Conservation (phyloP, 2,329 filamentous ascomycete species). For the Colletotrichum liriopes region DNA sequence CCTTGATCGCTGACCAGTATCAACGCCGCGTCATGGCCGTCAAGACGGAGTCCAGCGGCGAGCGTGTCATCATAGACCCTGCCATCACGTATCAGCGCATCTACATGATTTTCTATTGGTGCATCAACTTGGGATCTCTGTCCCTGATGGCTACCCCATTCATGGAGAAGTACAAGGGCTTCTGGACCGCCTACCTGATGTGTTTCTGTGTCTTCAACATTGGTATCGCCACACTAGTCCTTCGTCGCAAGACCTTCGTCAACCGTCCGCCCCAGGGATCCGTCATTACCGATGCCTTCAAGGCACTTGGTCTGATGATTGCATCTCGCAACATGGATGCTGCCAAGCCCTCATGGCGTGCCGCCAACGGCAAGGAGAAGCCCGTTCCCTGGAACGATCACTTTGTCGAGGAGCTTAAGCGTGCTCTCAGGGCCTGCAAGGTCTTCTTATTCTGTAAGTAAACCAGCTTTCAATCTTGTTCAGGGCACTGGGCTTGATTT, state of each 20-base stretch:
- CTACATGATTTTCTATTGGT: conserved; percentile 81
- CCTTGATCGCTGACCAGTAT: conserved; percentile 77
- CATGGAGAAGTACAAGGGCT: conserved; percentile 77
- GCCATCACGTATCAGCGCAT: conserved; percentile 77
- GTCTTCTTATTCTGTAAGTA: conserved; percentile 73
- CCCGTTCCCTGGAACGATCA: conserved; percentile 75
- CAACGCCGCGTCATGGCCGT: conserved; percentile 66
- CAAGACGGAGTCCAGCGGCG: conserved; percentile 63
- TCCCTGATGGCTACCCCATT: conserved; percentile 77
- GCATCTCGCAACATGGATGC: conserved; percentile 65
- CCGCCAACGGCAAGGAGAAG: conserved; percentile 61
- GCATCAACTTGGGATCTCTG: conserved; percentile 72
- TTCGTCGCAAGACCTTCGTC: conserved; percentile 60
- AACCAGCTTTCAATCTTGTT: background rate
- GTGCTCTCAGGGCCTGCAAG: conserved; percentile 77
- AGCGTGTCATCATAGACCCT: conserved; percentile 77
- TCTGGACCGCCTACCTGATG: conserved; percentile 76
- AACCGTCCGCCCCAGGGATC: conserved; percentile 73
- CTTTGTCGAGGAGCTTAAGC: conserved; percentile 81
- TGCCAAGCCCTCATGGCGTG: conserved; percentile 77
- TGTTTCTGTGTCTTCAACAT: conserved; percentile 71
- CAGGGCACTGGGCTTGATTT: background rate
- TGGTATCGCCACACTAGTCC: conserved; percentile 60
- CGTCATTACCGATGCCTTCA: conserved; percentile 77
- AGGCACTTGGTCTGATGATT: conserved; percentile 59